Conservation (phyloP, 768 basidiomycete species). For the Austroboletus eburneus region DNA sequence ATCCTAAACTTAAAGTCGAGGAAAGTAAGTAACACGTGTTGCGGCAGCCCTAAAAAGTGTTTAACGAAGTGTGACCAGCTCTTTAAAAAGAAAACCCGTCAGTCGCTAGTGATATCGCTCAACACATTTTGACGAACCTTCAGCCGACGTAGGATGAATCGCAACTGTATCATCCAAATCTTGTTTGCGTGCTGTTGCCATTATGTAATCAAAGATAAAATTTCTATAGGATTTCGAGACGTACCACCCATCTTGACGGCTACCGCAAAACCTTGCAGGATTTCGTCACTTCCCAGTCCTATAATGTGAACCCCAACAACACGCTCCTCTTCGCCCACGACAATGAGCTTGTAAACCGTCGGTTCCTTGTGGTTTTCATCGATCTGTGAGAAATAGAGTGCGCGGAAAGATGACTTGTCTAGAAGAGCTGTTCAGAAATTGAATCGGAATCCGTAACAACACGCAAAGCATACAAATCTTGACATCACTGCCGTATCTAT, state of each 20-base stretch:
- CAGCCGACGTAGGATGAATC: slow-evolving; percentile 85
- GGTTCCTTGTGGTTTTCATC: slow-evolving; percentile 92
- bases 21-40: too few relatives aligned
- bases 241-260: slow-evolving; percentile 91
- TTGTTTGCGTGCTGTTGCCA: slow-evolving; percentile 57
- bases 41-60: too few relatives aligned
- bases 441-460: not conserved
- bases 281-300: slow-evolving; percentile 89
- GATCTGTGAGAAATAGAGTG: slow-evolving; percentile 91
- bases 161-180: slow-evolving; percentile 88
- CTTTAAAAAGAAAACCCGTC: slow-evolving; percentile 29
- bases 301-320: slow-evolving; percentile 96
- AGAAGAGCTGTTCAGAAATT: slow-evolving; percentile 4
- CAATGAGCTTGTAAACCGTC: slow-evolving; percentile 88
- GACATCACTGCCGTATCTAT: slow-evolving; percentile 82
- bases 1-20: too few relatives aligned
- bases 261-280: slow-evolving; percentile 94
- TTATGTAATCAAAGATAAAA: slow-evolving; percentile 4
- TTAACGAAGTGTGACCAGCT: slow-evolving; percentile 55
- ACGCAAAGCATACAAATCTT: slow-evolving; percentile 74
- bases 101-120: slow-evolving; percentile 7
- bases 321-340: slow-evolving; percentile 83
- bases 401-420: slow-evolving; percentile 80
- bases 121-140: slow-evolving; percentile 49
- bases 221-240: slow-evolving; percentile 10